Evolutionary conservation across 257 asterid species (phyloP), one percentile per base, ranked within the genome.

Genomic region (Gentiana dahurica): DNA sequence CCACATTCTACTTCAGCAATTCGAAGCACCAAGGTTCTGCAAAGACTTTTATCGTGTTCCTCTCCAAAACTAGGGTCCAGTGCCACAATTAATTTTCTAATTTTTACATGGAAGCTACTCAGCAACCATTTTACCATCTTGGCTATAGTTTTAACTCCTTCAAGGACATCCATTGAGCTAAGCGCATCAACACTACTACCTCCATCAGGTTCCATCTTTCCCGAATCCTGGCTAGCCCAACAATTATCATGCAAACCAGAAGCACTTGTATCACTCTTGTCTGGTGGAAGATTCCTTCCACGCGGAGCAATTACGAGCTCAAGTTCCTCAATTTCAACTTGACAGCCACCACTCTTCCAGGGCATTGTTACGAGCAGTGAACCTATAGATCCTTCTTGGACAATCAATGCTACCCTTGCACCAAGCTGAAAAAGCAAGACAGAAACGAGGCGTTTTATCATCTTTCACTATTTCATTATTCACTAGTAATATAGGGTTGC

Each of bases 131-230:
- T 92, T 68, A 92, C 97, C 94, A 88, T 78, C 63, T 81, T 88
- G 66, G 97, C 99, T 65, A 92, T 73, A 57, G 97, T 83, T 77
- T 88, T 92, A 55, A 85, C 99, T 66, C 99, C 99, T 77, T 92
- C 99, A 57, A 85, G 99, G 84, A 92, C 97, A 71, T 89, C 92
- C 63, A 77, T 72, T 51, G 89, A 59, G 64, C 77, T 64, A 66
- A 59, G 75, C 41, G 66, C 67, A 50, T 46, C 64, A 67, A 69
- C 74, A 53, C 64, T 60, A 52, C 65, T 65, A 13, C 50, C 60
- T 54, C 66, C 62, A 54, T 71, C 91, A 41, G 63, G 73, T 37
- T 78, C 86, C 59, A 55, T 55, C 70, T 73, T 85, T 53, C 75
- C 69, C 35, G 41, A 51, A 62, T 60, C 73, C 58, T 64, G 82